A percentile compares a stretch with the other conserved stretches of the same genome.
Evolutionary conservation across 2,329 filamentous ascomycete species (phyloP).

Genomic region (Cladosporium sp.): DNA sequence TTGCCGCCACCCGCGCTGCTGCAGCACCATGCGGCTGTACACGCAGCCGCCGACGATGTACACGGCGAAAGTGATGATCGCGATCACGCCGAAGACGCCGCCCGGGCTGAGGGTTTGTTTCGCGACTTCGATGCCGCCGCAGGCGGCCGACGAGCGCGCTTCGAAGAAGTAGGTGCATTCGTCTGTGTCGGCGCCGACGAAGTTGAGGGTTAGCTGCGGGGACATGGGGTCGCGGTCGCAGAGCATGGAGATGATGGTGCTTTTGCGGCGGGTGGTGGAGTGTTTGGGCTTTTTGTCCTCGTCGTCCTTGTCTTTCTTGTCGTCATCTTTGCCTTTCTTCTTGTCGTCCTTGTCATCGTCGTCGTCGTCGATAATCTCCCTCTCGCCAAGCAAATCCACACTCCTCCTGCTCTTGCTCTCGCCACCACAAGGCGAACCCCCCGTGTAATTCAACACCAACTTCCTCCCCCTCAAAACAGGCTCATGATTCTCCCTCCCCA

Average conservation of each 20-base stretch:
- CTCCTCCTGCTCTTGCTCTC: conserved; percentile 32
- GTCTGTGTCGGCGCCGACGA: conserved; percentile 78
- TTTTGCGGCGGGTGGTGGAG: conserved; percentile 66
- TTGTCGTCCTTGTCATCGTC: conserved; percentile 37
- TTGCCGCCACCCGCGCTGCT: conserved; percentile 93
- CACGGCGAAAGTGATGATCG: conserved; percentile 73
- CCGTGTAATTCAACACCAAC: conserved; percentile 54
- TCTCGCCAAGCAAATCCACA: conserved; percentile 29
- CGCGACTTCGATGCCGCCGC: conserved; percentile 65
- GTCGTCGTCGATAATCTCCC: conserved; percentile 43
- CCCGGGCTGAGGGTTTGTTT: conserved; percentile 64
- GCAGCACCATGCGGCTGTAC: conserved; percentile 91
- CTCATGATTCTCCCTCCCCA: conserved; percentile 61
- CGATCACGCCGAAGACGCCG: conserved; percentile 85
- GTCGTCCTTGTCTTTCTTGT: conserved; percentile 34
- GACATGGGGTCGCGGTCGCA: conserved; percentile 80
- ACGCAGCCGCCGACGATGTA: conserved; percentile 92
- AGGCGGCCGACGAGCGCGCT: conserved; percentile 80
- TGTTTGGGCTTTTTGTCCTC: conserved; percentile 32
- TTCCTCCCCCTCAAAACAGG: conserved; percentile 66
- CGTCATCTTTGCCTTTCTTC: conserved; percentile 32
- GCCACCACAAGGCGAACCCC: conserved; percentile 49
- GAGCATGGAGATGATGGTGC: conserved; percentile 86
- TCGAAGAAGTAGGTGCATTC: conserved; percentile 97
- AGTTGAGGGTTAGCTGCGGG: conserved; percentile 71